These are phyloP conservation scores for Dactylellina leptospora DNA, from an alignment of 2,329 filamentous ascomycete genomes.

Conservation along the genomic window DNA sequence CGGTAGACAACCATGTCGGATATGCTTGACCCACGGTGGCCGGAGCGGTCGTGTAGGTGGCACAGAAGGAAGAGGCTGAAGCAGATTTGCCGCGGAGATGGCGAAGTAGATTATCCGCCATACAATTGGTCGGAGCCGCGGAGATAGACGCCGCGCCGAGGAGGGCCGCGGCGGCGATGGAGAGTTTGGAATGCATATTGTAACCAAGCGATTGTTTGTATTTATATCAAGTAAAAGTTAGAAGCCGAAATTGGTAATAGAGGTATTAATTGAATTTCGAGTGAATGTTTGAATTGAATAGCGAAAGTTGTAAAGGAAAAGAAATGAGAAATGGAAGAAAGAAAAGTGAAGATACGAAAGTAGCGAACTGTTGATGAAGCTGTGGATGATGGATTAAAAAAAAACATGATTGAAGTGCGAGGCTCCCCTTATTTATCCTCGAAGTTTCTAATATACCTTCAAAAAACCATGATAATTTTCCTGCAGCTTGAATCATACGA, in stretches of 20 bases:
- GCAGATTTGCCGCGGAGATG: constrained; percentile 6
- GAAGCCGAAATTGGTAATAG: background rate
- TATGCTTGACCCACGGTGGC: constrained; percentile 21
- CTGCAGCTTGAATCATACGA: too few species aligned
- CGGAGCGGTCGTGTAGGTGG: constrained; percentile 21
- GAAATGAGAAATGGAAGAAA: background rate
- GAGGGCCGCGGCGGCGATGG: constrained; percentile 20
- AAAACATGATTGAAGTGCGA: background rate
- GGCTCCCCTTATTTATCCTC: constrained; percentile 1
- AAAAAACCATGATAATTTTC: too few species aligned
- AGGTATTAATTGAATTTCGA: background rate
- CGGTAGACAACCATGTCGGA: constrained; percentile 14
- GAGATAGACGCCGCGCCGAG: constrained; percentile 12
- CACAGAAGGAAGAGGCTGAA: constrained; percentile 9
- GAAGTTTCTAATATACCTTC: too few species aligned
- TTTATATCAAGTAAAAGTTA: background rate
- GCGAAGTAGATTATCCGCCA: constrained; percentile 31
- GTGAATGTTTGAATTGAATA: background rate
- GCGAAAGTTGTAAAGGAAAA: constrained; percentile 2
- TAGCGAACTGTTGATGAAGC: background rate
- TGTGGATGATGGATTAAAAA: background rate
- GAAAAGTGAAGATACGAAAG: background rate
- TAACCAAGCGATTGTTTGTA: background rate
- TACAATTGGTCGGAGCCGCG: constrained; percentile 12
- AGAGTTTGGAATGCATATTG: constrained; percentile 14